A percentile compares a stretch with the other conserved stretches of the same genome.
Conservation (phyloP, 306 rosid genomes). For the Vigna nakashimae region DNA sequence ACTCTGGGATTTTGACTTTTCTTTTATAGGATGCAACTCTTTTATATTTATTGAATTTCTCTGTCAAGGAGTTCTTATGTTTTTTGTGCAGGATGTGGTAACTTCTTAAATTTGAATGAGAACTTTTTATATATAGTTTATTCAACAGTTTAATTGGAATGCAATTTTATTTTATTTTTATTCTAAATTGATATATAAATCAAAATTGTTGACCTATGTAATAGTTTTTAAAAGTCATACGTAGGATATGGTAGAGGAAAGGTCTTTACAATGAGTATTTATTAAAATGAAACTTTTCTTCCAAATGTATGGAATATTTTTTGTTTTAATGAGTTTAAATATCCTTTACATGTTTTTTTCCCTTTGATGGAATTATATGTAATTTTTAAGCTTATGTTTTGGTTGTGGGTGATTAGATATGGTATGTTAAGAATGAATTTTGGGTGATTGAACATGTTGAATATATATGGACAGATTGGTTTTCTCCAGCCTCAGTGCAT, state of each 20-base stretch:
- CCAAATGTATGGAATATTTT: background rate
- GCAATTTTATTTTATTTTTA: background rate
- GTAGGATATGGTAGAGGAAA: background rate
- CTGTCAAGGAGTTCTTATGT: background rate
- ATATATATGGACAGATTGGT: background rate
- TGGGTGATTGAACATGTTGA: background rate
- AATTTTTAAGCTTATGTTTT: background rate
- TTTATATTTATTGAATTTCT: too few species aligned
- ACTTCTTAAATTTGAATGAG: background rate
- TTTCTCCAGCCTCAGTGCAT: constrained; percentile 10
- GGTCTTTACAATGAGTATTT: background rate
- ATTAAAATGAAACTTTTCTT: background rate
- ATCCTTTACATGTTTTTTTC: background rate
- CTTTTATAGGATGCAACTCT: too few species aligned
- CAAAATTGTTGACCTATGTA: background rate
- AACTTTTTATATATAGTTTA: background rate
- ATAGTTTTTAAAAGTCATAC: background rate
- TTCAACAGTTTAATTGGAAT: too few species aligned
- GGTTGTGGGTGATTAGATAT: background rate
- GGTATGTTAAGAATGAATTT: background rate
- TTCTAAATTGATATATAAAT: background rate
- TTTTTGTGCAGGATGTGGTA: background rate
- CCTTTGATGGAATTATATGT: background rate
- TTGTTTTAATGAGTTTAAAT: background rate
- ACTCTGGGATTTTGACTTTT: background rate